Evolutionary conservation across 805 yeast genomes (phyloP), one percentile per base, ranked within the genome.

Genomic region (Nakazawaea wickerhamii): DNA sequence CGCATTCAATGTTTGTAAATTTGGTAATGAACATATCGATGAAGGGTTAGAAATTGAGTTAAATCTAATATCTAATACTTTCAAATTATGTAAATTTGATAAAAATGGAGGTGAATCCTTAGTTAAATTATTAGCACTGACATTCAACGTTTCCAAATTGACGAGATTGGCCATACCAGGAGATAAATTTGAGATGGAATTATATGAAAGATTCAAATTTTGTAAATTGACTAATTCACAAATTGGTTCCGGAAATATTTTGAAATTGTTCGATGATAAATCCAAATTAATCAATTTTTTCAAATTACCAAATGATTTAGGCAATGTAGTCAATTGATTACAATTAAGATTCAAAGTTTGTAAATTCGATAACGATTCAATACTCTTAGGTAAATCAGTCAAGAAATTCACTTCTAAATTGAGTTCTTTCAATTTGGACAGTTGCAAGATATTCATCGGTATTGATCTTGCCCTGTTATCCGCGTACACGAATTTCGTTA

Each of bases 401-500:
- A 90, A 73, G 48, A 84, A 81, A 59, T 91, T 90, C 56, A 86
- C 81, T 46, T 86, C 87, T 55, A 91, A 57, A 56, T 87, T 84
- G 33, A 91, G 67, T 27, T 79, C 70, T 17, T 77, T 74, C 51
- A 91, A 68, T 38, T 77, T 74, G 26, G 75, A 71, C 1, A 91
- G 87, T 49, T 82, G 82, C 3, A 82, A 70, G 34, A 90, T 72
- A 49, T 85, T 81, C 13, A 69, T 57, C 2, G 97, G 97, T 55
- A 90, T 84, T 37, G 68, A 73, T 6, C 83, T 77, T 19, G 85
- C 77, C 43, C 93, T 82, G 51, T 84, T 84, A 48, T 79, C 71
- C 1, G 85, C 78, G 67, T 81, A 86, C 43, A 79, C 72, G 48
- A 89, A 68, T 41, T 76, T 74, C 21, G 75, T 71, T 53, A 89